phyloP scores from a whole-genome alignment of 139 green algal genomes.

The Picochlorum sp. region DNA sequence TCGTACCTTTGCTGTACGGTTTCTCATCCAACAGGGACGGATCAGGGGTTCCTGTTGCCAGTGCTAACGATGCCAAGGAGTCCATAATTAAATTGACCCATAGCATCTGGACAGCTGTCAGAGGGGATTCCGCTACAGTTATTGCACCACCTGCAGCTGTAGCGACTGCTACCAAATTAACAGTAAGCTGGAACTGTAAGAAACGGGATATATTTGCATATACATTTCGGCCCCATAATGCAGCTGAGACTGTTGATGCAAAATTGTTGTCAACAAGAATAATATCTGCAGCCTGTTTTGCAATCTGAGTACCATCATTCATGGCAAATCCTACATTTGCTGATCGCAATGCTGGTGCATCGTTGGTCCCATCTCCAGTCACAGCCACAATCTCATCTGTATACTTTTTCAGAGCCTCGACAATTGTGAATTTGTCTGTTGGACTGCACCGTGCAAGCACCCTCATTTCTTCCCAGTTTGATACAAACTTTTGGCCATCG shows the following conservation, averaged over 20 bases:
- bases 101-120: slow-evolving; percentile 67
- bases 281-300: slow-evolving; percentile 80
- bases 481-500: slow-evolving; percentile 38
- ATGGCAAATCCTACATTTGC: slow-evolving; percentile 85
- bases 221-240: slow-evolving; percentile 81
- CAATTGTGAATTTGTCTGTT: slow-evolving; percentile 83
- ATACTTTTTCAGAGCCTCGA: slow-evolving; percentile 24
- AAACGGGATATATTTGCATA: slow-evolving; percentile 74
- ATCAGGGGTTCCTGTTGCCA: slow-evolving; percentile 70
- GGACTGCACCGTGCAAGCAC: slow-evolving; percentile 87
- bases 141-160: slow-evolving; percentile 54
- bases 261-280: slow-evolving; percentile 88
- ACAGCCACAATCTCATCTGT: slow-evolving; percentile 36
- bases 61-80: slow-evolving; percentile 61
- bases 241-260: slow-evolving; percentile 60
- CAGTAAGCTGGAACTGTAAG: slow-evolving; percentile 77
- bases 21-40: slow-evolving; percentile 45
- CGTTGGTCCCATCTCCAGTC: slow-evolving; percentile 81
- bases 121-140: slow-evolving; percentile 34
- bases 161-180: slow-evolving; percentile 62
- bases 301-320: slow-evolving; percentile 65
- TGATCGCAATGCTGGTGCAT: slow-evolving; percentile 70
- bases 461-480: slow-evolving; percentile 56
- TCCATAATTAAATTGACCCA: slow-evolving; percentile 94
- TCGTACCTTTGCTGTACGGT: slow-evolving; percentile 37